A percentile compares a stretch with the other conserved stretches of the same genome.
Conservation (phyloP, 192 early-diverging fungal species). For the Coemansia sp. region DNA sequence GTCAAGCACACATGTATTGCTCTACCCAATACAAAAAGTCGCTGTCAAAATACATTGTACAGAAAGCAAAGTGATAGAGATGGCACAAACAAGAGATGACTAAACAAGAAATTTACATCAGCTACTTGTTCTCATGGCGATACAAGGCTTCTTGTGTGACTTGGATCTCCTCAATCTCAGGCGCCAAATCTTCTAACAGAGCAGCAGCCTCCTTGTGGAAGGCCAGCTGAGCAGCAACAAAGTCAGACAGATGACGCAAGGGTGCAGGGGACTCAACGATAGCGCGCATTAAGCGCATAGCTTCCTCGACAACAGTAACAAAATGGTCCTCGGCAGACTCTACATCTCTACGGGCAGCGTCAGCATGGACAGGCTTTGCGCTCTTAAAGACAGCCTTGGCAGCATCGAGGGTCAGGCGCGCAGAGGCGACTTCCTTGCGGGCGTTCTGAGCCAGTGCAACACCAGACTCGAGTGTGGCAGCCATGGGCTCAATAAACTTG, state of each 20-base stretch:
- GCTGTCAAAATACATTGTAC: not conserved
- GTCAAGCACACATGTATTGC: no score
- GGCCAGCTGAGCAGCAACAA: constrained; percentile 83
- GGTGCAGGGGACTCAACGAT: constrained; percentile 88
- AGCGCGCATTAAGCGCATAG: constrained; percentile 91
- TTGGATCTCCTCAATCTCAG: constrained; percentile 95
- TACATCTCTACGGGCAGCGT: constrained; percentile 79
- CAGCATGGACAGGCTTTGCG: constrained; percentile 71
- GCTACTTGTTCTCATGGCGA: constrained; percentile 58
- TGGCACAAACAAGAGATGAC: not conserved
- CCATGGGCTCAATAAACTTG: constrained; percentile 80
- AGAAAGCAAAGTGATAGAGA: not conserved
- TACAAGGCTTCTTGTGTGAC: constrained; percentile 93
- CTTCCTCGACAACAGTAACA: constrained; percentile 94
- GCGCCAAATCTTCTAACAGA: constrained; percentile 73
- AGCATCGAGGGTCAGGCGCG: constrained; percentile 86
- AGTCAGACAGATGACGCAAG: constrained; percentile 79
- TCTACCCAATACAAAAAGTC: not conserved
- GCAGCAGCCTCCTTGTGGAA: constrained; percentile 87
- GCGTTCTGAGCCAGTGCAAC: constrained; percentile 88
- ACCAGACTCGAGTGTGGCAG: constrained; percentile 67
- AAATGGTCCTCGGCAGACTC: constrained; percentile 95
- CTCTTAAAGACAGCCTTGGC: constrained; percentile 79
- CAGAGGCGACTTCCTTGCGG: constrained; percentile 80
- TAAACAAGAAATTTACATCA: constrained; percentile 1